Conservation (phyloP, 176 grass and related monocot genomes). For the Phoenix roebelenii region DNA sequence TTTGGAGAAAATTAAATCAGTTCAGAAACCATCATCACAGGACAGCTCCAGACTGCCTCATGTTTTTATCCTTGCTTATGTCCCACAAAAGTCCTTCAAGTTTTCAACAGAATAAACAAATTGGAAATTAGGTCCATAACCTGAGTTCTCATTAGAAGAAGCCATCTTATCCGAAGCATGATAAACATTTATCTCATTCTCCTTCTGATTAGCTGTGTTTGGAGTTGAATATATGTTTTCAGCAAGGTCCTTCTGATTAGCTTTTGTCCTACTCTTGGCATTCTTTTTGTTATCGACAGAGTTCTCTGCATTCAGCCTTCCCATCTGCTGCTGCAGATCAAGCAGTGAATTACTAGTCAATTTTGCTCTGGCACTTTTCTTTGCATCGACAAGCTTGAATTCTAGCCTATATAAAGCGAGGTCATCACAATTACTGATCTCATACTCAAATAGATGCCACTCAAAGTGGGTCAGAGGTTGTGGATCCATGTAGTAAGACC, state of each 20-base stretch:
- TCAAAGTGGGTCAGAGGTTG: slow-evolving; percentile 9
- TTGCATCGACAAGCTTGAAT: slow-evolving; percentile 10
- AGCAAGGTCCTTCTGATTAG: slow-evolving; percentile 3
- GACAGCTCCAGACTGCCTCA: too few relatives aligned
- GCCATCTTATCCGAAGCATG: neutral
- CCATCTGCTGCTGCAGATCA: slow-evolving; percentile 16
- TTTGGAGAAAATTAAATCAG: too few relatives aligned
- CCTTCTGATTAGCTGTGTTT: neutral
- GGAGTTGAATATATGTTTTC: neutral
- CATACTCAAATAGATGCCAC: slow-evolving; percentile 19
- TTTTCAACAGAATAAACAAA: slow-evolving; percentile 19
- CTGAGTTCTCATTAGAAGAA: neutral
- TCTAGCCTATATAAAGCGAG: slow-evolving; percentile 17
- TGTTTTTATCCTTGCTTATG: neutral
- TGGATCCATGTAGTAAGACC: slow-evolving; percentile 23
- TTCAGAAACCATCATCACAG: too few relatives aligned
- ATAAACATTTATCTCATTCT: neutral
- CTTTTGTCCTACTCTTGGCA: slow-evolving; percentile 3
- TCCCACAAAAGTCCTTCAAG: neutral
- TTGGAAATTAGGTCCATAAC: neutral
- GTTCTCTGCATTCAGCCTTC: slow-evolving; percentile 8
- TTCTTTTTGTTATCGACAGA: slow-evolving; percentile 2
- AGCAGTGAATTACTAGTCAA: neutral
- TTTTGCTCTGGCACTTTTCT: slow-evolving; percentile 13
- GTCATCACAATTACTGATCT: slow-evolving; percentile 9